Evolutionary conservation across 208 protist genomes (phyloP), one percentile per base, ranked within the genome.

Genomic region (Crithidia bombi): DNA sequence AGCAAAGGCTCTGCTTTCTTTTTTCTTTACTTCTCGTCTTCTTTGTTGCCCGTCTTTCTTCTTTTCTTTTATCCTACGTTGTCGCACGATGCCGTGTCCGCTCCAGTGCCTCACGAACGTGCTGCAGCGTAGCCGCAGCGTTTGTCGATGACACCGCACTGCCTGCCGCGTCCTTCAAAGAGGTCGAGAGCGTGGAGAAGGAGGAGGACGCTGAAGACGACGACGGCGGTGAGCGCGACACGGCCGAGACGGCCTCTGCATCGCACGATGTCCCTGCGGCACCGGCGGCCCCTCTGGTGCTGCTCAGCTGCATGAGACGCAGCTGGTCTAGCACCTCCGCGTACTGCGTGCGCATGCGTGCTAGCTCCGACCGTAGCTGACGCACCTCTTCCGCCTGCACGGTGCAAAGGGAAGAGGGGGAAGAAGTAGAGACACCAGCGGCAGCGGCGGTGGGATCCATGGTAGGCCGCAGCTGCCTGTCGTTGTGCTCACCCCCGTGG

Each of bases 21-120:
- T n/a, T n/a, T n/a, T n/a, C n/a, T n/a, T n/a, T n/a, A n/a, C n/a
- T n/a, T n/a, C n/a, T n/a, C n/a, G n/a, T n/a, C n/a, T n/a, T n/a
- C n/a, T n/a, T n/a, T 26, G 52, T 28, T 21, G 32, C 52, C 11
- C 5, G 3, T 4, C n/a, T 33, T 3, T n/a, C 0, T 4, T 47
- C 33, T 15, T 26, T 19, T 44, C 11, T 41, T 50, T 32, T 62
- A 61, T 5, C 0, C 21, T 28, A 51, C 23, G 9, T 23, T 10
- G 21, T 49, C 32, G 51, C 23, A 14, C 81, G 75, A 43, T 73
- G 51, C 11, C 67, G 46, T 1, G 82, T 68, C 10, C 82, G 55
- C 36, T 73, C 61, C 49, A 87, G 51, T 2, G 82, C 82, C 21
- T 72, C 74, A 39, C 69, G 70, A 35, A 87, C 74, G 33, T 69